Evolutionary conservation across 306 rosid genomes (phyloP).

Genomic region (Pterocarpus santalinus): DNA sequence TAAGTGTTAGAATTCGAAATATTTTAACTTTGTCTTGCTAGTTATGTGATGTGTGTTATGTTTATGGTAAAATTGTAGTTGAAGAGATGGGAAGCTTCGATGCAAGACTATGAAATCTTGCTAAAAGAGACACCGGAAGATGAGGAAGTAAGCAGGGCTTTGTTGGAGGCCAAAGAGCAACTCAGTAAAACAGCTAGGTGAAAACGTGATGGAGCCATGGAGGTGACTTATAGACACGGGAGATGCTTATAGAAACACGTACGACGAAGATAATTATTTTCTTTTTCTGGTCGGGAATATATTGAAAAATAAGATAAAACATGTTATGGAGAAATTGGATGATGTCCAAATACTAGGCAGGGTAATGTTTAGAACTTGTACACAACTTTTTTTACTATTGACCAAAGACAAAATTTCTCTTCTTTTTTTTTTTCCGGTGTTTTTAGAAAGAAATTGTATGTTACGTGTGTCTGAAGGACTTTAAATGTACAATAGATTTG

Average conservation of each 20-base stretch:
- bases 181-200: slow-evolving; percentile 46
- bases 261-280: neutral
- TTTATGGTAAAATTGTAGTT: slow-evolving; percentile 53
- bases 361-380: neutral
- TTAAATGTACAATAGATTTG: too few species aligned
- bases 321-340: slow-evolving; percentile 1
- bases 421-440: too few species aligned
- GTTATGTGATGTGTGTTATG: slow-evolving; percentile 1
- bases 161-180: slow-evolving; percentile 61
- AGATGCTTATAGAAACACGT: neutral
- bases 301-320: neutral
- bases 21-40: neutral
- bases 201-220: neutral
- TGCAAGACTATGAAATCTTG: slow-evolving; percentile 73
- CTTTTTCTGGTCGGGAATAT: too few species aligned
- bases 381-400: too few species aligned
- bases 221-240: neutral
- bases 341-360: slow-evolving; percentile 4
- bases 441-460: too few species aligned
- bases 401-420: too few species aligned
- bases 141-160: slow-evolving; percentile 56
- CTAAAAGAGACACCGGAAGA: slow-evolving; percentile 59
- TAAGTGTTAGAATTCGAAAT: neutral
- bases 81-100: slow-evolving; percentile 75
- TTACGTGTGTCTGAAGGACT: too few species aligned